Conservation (phyloP, 2,329 filamentous ascomycete genomes). For the Monosporascus sp. region DNA sequence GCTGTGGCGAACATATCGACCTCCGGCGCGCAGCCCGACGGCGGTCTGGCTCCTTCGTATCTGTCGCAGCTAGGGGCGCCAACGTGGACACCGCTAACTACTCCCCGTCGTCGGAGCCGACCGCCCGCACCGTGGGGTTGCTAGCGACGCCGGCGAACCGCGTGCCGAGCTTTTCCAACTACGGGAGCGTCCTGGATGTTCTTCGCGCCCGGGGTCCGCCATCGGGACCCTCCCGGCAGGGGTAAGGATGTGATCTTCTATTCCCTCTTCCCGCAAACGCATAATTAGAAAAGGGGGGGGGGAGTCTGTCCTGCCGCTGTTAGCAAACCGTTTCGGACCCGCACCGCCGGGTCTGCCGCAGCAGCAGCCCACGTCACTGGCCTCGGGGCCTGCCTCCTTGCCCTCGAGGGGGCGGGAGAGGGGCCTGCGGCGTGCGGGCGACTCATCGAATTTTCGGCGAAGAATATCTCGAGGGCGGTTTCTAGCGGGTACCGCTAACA, state of each 20-base stretch:
- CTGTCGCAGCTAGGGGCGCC: conserved; percentile 52
- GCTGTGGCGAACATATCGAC: conserved; percentile 54
- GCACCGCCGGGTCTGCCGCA: conserved; percentile 57
- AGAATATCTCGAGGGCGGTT: conserved; percentile 31
- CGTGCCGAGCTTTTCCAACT: conserved; percentile 44
- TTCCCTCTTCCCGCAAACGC: not conserved
- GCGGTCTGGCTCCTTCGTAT: conserved; percentile 42
- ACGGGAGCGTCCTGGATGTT: conserved; percentile 39
- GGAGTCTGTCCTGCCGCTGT: no score
- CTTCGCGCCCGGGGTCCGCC: conserved; percentile 36
- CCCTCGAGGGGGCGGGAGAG: conserved; percentile 33
- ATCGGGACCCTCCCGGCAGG: conserved; percentile 18
- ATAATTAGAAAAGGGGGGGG: not conserved
- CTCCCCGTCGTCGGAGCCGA: conserved; percentile 44
- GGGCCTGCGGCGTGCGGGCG: conserved; percentile 36
- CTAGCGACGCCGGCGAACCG: conserved; percentile 38
- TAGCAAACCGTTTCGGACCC: conserved; percentile 27
- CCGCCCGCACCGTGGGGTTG: conserved; percentile 49
- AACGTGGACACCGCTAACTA: conserved; percentile 31
- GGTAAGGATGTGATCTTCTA: not conserved
- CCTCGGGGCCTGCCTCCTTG: conserved; percentile 53
- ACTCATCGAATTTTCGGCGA: conserved; percentile 35
- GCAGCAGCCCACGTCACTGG: conserved; percentile 57
- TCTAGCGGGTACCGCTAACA: conserved; percentile 28
- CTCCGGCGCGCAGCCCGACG: conserved; percentile 37